Conservation (phyloP, 208 protist species). For the Polymyxa betae region DNA sequence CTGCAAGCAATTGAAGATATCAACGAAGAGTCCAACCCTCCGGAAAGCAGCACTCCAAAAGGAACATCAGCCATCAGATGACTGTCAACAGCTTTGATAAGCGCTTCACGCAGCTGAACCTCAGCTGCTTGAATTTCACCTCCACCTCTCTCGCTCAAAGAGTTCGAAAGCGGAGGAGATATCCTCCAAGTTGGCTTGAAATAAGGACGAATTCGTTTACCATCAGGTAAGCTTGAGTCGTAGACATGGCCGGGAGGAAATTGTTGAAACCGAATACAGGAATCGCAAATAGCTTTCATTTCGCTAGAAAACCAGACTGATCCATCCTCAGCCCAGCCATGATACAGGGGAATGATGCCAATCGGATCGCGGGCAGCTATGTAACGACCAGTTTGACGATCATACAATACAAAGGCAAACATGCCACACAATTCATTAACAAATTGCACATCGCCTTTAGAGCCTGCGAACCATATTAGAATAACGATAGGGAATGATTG, state of each 20-base stretch:
- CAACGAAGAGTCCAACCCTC: conserved; percentile 76
- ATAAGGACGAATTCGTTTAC: not conserved
- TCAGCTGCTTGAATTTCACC: not conserved
- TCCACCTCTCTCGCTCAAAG: not conserved
- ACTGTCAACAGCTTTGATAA: conserved; percentile 33
- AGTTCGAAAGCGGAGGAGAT: not conserved
- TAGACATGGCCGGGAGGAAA: conserved; percentile 64
- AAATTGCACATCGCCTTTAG: conserved; percentile 37
- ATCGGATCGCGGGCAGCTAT: conserved; percentile 81
- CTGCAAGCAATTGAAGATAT: conserved; percentile 21
- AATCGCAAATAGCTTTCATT: conserved; percentile 78
- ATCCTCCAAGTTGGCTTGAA: not conserved
- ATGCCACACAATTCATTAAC: conserved; percentile 60
- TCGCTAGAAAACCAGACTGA: conserved; percentile 80
- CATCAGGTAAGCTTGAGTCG: not conserved
- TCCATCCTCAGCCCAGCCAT: conserved; percentile 78
- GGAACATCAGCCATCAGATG: conserved; percentile 79
- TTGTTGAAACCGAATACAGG: conserved; percentile 69
- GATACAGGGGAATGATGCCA: conserved; percentile 78
- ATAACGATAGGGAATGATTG: not conserved
- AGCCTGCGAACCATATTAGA: conserved; percentile 57
- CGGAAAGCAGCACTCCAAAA: conserved; percentile 81
- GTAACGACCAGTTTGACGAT: conserved; percentile 71
- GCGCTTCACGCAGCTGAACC: not conserved
- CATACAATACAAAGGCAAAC: conserved; percentile 68